A percentile compares a stretch with the other conserved stretches of the same genome.
phyloP scores from a whole-genome alignment of 345 rosid genomes.

The Acer saccharum region DNA sequence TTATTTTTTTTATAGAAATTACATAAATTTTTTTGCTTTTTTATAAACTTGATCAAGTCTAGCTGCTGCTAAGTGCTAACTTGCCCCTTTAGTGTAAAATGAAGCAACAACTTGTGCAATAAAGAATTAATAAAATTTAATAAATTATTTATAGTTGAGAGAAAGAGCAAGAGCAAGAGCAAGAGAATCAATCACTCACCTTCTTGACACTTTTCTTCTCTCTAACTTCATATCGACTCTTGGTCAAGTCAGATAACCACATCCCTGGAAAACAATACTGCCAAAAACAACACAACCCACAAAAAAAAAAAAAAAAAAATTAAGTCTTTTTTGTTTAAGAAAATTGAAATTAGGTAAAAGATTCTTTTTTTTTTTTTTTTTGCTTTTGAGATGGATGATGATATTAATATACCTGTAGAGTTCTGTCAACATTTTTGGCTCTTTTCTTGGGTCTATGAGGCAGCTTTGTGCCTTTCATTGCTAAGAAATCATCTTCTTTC shows the following conservation, averaged over 20 bases:
- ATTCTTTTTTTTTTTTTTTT: not conserved
- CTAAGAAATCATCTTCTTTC: constrained; percentile 71
- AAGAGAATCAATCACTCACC: constrained; percentile 33
- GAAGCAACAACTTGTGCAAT: constrained; percentile 7
- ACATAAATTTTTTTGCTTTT: too few relatives aligned
- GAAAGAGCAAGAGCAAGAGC: not conserved
- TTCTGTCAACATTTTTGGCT: constrained; percentile 63
- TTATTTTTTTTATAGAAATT: too few relatives aligned
- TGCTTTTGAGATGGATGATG: not conserved
- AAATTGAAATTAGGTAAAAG: not conserved
- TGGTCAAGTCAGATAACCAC: constrained; percentile 69
- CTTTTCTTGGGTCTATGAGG: constrained; percentile 75
- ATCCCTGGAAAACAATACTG: constrained; percentile 81
- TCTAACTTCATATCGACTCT: constrained; percentile 69
- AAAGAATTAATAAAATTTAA: not conserved
- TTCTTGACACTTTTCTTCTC: constrained; percentile 77
- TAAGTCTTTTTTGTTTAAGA: not conserved
- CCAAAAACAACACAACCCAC: constrained; percentile 19
- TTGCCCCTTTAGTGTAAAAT: too few relatives aligned
- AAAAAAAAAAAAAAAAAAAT: not conserved
- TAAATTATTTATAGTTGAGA: too few relatives aligned
- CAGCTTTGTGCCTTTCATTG: constrained; percentile 71
- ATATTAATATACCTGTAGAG: constrained; percentile 48
- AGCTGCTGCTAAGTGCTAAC: too few relatives aligned
- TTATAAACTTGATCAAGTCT: not conserved